A percentile compares a stretch with the other conserved stretches of the same genome.
phyloP scores from a whole-genome alignment of 2,329 filamentous ascomycete species.

The Ascochyta fabae region DNA sequence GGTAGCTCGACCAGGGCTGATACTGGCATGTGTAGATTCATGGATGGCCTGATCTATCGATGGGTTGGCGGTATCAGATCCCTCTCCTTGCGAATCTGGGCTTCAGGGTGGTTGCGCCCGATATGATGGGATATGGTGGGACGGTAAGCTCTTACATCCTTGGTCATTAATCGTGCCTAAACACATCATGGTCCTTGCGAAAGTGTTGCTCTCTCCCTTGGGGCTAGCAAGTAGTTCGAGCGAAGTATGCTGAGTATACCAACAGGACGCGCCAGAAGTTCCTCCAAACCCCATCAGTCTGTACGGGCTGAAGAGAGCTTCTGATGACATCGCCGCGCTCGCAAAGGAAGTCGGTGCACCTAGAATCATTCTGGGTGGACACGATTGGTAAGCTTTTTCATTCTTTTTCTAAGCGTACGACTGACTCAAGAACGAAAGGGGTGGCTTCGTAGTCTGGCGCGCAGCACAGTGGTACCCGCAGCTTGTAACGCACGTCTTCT shows the following conservation, averaged over 20 bases:
- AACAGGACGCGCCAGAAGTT: constrained; percentile 53
- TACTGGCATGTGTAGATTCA: constrained; percentile 59
- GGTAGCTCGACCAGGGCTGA: background rate
- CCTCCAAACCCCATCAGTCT: constrained; percentile 66
- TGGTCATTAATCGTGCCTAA: background rate
- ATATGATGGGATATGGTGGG: constrained; percentile 85
- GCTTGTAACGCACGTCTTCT: constrained; percentile 76
- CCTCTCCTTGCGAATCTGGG: constrained; percentile 74
- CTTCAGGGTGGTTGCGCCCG: constrained; percentile 80
- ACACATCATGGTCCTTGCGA: background rate
- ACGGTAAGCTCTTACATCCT: constrained; percentile 58
- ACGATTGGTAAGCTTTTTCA: constrained; percentile 70
- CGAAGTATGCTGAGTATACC: constrained; percentile 20
- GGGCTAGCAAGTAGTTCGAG: background rate
- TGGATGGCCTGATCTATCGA: constrained; percentile 82
- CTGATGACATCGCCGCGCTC: constrained; percentile 77
- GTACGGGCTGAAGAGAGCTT: constrained; percentile 73
- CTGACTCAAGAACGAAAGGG: constrained; percentile 56
- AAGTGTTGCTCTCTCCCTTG: background rate
- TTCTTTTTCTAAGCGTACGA: background rate
- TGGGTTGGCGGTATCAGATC: constrained; percentile 91
- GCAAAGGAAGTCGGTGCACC: constrained; percentile 63
- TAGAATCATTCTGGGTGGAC: constrained; percentile 81
- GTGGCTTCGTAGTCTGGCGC: constrained; percentile 78
- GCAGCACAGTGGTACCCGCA: constrained; percentile 72